Percentiles rank a stretch among this genome's conserved stretches.
phyloP scores from a whole-genome alignment of 108 stramenopile genomes.

The Cyclotella choctawhatcheeana region DNA sequence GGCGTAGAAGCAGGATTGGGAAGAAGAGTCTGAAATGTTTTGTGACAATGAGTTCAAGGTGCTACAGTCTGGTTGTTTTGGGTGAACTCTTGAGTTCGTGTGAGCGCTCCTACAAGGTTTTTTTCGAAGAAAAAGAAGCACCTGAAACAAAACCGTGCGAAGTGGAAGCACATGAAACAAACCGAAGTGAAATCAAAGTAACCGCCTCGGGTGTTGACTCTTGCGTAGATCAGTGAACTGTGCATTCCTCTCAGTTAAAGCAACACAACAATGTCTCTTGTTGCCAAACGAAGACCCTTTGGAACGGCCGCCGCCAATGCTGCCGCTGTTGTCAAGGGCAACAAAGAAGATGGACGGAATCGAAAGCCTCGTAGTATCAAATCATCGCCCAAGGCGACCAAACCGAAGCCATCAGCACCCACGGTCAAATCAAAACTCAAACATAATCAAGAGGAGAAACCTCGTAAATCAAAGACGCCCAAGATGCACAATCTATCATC shows the following conservation, averaged over 20 bases:
- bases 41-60: no score
- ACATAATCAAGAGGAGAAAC: conserved; percentile 10
- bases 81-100: no score
- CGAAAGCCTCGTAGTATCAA: not conserved
- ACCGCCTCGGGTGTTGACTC: not conserved
- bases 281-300: conserved; percentile 37
- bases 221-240: not conserved
- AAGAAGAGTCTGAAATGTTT: no score
- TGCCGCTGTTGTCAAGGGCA: not conserved
- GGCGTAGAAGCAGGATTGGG: no score
- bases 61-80: no score
- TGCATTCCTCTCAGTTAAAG: not conserved
- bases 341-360: not conserved
- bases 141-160: no score
- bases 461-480: conserved; percentile 51
- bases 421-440: not conserved
- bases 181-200: no score
- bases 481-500: conserved; percentile 37
- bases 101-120: no score
- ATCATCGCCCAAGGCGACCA: not conserved
- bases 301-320: conserved; percentile 29
- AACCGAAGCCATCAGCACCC: not conserved
- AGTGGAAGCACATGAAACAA: no score
- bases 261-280: not conserved
- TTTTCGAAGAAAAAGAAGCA: no score